These are phyloP conservation scores for Chalciporus sp. DNA, from an alignment of 1,284 basidiomycete genomes.

Conservation along the genomic window DNA sequence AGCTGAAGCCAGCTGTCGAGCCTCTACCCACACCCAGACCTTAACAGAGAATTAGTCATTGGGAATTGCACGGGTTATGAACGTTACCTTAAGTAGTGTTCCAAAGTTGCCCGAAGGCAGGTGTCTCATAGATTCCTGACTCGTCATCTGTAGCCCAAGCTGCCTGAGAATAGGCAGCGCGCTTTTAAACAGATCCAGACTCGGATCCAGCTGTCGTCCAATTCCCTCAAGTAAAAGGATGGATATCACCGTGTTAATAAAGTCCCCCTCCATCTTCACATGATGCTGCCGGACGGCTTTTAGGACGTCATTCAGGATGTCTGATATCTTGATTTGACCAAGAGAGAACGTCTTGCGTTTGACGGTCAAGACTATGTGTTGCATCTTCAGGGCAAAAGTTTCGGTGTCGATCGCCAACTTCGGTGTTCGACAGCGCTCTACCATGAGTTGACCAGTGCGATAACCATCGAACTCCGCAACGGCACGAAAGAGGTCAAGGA, in stretches of 20 bases:
- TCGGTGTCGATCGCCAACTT: constrained; percentile 91
- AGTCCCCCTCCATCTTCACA: constrained; percentile 98
- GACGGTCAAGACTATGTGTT: constrained; percentile 90
- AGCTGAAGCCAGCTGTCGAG: constrained; percentile 79
- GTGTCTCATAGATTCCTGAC: constrained; percentile 68
- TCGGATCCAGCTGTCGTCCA: constrained; percentile 90
- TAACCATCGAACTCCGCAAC: constrained; percentile 98
- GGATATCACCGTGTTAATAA: constrained; percentile 96
- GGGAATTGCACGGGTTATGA: background rate
- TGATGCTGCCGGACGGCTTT: constrained; percentile 90
- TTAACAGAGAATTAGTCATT: constrained; percentile 31
- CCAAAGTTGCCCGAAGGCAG: constrained; percentile 73
- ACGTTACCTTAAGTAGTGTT: constrained; percentile 79
- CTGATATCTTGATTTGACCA: constrained; percentile 94
- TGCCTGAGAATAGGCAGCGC: constrained; percentile 89
- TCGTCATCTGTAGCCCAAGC: constrained; percentile 86
- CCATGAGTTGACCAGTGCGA: constrained; percentile 92
- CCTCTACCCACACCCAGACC: constrained; percentile 93
- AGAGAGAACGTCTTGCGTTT: constrained; percentile 97
- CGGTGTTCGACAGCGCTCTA: constrained; percentile 92
- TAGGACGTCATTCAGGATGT: constrained; percentile 89
- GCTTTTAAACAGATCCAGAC: constrained; percentile 91
- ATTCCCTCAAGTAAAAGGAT: constrained; percentile 96
- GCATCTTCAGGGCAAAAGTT: constrained; percentile 96
- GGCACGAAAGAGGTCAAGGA: constrained; percentile 95